Evolutionary conservation across 345 rosid species (phyloP), one percentile per base, ranked within the genome.

Genomic region (Nephelium lappaceum): DNA sequence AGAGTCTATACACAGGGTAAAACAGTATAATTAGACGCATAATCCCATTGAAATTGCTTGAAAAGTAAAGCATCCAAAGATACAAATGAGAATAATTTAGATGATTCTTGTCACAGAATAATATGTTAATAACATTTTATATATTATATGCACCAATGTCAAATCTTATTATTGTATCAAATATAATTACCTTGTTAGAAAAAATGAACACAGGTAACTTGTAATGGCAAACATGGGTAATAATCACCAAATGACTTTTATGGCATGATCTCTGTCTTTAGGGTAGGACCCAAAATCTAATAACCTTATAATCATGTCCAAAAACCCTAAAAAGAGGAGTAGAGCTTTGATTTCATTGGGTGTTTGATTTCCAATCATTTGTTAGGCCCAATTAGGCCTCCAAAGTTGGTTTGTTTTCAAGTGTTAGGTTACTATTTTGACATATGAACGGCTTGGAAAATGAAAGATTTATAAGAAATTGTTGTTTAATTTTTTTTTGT

Each of bases 191-290:
- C 0, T 67, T 38, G 73, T 77, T 74, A 61, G 79, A 80, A 82
- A 85, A 72, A 39, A 11, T 12, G 60, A 69, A 80, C 64, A 68
- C 18, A 19, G 83, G 81, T 87, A 80, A 77, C 86, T 86, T 88
- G 89, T 81, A 88, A 87, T 87, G 91, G 91, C 87, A 86, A 90
- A 90, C 91, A 87, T 75, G 41, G 41, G 87, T 77, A 75, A 88
- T 88, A 77, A 90, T 88, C 67, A 68, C 89, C 73, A 81, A 81
- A 83, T 78, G 89, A 85, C 89, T 87, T 87, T 87, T 75, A 84
- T 77, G 85, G 83, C 88, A 80, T 61, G 72, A 61, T 82, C 69
- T 65, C 10, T 73, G 69, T 36, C 76, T 71, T 78, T 75, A 71
- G 76, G 62, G 84, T 80, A 77, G 88, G 93, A 4, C 87, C 91